These are phyloP conservation scores for Fusarium sp. DNA, from an alignment of 2,329 filamentous ascomycete species.

Conservation along the genomic window DNA sequence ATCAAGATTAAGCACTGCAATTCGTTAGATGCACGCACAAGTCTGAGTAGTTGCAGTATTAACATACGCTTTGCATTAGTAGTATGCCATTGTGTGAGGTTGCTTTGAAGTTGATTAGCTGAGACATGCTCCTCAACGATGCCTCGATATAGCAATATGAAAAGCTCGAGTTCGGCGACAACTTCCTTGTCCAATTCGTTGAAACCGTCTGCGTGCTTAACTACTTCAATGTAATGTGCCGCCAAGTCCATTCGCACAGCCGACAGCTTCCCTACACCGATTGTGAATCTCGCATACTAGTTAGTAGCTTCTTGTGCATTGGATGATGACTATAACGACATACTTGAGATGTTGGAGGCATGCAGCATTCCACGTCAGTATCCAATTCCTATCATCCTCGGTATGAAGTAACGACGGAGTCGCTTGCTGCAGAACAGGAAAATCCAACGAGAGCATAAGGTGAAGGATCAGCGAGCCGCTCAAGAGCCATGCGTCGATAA, in stretches of 20 bases:
- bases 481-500: not conserved
- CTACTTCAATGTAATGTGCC: not conserved
- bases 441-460: not conserved
- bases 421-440: fast-evolving
- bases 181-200: not conserved
- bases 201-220: not conserved
- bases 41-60: fast-evolving
- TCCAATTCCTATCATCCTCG: fast-evolving
- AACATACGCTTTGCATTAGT: fast-evolving
- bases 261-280: not conserved
- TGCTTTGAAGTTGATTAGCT: not conserved
- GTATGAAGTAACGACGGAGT: fast-evolving
- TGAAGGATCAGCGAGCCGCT: not conserved
- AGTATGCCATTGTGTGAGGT: not conserved
- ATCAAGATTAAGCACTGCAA: fast-evolving
- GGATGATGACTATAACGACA: too few species aligned
- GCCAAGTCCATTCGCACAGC: not conserved
- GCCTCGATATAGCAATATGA: not conserved
- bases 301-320: fast-evolving
- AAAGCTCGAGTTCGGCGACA: not conserved
- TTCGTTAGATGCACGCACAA: fast-evolving
- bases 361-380: not conserved
- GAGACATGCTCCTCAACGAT: not conserved
- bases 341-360: not conserved
- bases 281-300: not conserved